Evolutionary conservation across 2,329 filamentous ascomycete genomes (phyloP).

Genomic region (Pseudohalonectria lignicola): DNA sequence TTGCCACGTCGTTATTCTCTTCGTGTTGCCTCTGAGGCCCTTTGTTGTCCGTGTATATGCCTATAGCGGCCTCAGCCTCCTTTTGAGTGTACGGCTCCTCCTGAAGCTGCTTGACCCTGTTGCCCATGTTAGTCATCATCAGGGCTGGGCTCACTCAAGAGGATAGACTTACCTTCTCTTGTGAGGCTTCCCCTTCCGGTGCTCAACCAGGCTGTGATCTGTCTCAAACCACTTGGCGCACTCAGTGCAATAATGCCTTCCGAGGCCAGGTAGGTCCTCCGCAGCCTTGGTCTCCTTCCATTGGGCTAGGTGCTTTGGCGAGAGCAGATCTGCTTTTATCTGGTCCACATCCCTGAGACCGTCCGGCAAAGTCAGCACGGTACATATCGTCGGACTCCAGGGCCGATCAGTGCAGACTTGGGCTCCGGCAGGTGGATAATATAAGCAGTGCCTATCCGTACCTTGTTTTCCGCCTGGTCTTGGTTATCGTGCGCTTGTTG

Average conservation of each 20-base stretch:
- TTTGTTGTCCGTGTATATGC: conserved; percentile 18
- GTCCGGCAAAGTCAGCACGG: conserved; percentile 6
- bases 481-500: conserved; percentile 56
- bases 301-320: conserved; percentile 67
- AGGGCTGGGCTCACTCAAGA: too few species aligned
- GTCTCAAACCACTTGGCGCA: conserved; percentile 96
- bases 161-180: conserved; percentile 59
- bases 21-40: background rate
- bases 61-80: conserved; percentile 71
- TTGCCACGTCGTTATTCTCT: background rate
- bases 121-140: too few species aligned
- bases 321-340: conserved; percentile 70
- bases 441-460: conserved; percentile 19
- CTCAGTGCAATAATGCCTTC: conserved; percentile 78
- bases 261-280: conserved; percentile 82
- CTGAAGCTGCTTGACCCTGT: conserved; percentile 67
- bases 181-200: conserved; percentile 83
- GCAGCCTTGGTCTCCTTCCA: conserved; percentile 68
- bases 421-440: background rate
- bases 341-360: conserved; percentile 78
- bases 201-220: conserved; percentile 61
- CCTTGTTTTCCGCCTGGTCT: conserved; percentile 64
- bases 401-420: background rate
- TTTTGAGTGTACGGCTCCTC: conserved; percentile 82
- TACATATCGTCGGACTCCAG: background rate